These are phyloP conservation scores for Evernia prunastri DNA, from an alignment of 495 filamentous ascomycete genomes.

Conservation along the genomic window DNA sequence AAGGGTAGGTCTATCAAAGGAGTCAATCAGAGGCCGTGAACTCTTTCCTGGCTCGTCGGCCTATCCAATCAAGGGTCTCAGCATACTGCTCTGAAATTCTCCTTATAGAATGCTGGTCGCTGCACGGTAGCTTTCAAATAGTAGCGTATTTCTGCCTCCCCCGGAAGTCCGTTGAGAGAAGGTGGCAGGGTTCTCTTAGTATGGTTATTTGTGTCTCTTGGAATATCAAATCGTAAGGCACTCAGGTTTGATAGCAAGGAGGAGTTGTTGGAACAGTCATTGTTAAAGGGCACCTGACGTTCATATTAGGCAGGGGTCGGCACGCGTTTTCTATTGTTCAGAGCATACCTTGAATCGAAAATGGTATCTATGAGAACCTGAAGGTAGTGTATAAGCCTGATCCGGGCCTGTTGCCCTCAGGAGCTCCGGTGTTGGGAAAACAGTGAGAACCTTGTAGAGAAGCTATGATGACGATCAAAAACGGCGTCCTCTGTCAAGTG, in stretches of 20 bases:
- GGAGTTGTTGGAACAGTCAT: constrained; percentile 61
- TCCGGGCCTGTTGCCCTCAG: constrained; percentile 39
- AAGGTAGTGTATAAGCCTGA: constrained; percentile 56
- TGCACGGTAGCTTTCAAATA: constrained; percentile 88
- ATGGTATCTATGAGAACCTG: constrained; percentile 80
- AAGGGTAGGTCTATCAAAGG: constrained; percentile 41
- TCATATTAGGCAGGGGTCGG: neutral
- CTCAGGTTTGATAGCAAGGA: constrained; percentile 52
- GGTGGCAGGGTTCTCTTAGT: constrained; percentile 84
- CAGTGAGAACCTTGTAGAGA: constrained; percentile 56
- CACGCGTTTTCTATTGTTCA: neutral
- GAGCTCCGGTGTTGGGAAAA: constrained; percentile 56
- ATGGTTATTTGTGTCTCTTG: constrained; percentile 53
- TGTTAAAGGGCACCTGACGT: constrained; percentile 76
- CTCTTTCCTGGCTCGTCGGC: neutral
- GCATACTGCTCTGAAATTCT: constrained; percentile 66
- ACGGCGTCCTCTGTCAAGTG: neutral
- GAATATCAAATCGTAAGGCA: constrained; percentile 52
- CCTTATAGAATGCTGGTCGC: constrained; percentile 73
- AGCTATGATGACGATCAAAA: constrained; percentile 41
- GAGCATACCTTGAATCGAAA: constrained; percentile 72
- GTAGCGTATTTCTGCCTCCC: constrained; percentile 83
- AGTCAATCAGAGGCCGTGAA: neutral
- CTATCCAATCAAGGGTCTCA: neutral
- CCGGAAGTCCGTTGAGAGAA: constrained; percentile 72